Conservation (phyloP, 2,329 filamentous ascomycete species). For the Pseudogymnoascus sp. region DNA sequence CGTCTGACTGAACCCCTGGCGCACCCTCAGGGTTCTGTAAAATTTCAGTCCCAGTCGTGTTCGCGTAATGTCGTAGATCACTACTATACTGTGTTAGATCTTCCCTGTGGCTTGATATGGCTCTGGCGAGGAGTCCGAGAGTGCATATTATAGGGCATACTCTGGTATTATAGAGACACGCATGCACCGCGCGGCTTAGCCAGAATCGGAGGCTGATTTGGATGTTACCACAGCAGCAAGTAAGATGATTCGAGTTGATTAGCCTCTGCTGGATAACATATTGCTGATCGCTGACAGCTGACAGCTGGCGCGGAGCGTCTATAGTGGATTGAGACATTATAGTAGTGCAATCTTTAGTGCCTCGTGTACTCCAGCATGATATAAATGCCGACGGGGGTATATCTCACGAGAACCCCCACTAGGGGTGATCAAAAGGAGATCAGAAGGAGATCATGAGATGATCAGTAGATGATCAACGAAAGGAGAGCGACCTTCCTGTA, state of each 20-base stretch:
- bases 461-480: not conserved
- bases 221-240: not conserved
- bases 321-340: not conserved
- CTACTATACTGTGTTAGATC: not conserved
- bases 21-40: no score
- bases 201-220: not conserved
- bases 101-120: not conserved
- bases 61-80: not conserved
- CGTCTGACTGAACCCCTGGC: not conserved
- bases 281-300: not conserved
- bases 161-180: not conserved
- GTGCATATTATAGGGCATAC: constrained; percentile 1
- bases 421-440: not conserved
- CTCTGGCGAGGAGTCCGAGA: not conserved
- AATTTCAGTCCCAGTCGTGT: not conserved
- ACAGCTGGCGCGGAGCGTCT: not conserved
- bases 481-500: not conserved
- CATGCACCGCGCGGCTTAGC: not conserved
- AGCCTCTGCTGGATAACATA: not conserved
- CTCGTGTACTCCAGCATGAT: not conserved
- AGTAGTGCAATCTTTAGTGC: not conserved
- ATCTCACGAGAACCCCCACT: not conserved
- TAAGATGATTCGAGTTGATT: not conserved
- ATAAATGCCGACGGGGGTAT: not conserved
- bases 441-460: not conserved